These are phyloP conservation scores for Fonsecaea monophora DNA, from an alignment of 2,329 filamentous ascomycete species.

Conservation along the genomic window DNA sequence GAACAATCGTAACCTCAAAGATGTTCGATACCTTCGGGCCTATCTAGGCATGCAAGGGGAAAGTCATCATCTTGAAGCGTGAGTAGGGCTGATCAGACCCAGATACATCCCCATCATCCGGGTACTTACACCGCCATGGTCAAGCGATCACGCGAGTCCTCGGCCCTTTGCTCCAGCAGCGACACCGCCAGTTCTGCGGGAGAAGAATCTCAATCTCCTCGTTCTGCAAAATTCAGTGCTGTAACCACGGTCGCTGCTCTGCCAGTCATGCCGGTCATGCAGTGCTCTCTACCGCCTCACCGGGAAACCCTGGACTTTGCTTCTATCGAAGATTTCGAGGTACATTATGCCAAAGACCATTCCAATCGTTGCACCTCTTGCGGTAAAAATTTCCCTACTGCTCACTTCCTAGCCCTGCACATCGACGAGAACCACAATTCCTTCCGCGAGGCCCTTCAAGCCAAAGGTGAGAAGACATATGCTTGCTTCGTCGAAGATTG, in stretches of 20 bases:
- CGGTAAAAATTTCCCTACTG: constrained; percentile 83
- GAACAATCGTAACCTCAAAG: not conserved
- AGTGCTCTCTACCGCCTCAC: constrained; percentile 83
- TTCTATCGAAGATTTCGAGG: constrained; percentile 80
- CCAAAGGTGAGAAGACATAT: constrained; percentile 86
- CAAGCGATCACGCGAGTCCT: constrained; percentile 65
- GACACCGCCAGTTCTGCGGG: constrained; percentile 38
- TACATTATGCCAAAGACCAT: constrained; percentile 82
- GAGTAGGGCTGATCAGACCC: constrained; percentile 15
- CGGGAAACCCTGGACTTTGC: constrained; percentile 71
- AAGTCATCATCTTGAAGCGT: constrained; percentile 6
- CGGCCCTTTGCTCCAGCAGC: constrained; percentile 49
- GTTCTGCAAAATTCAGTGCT: constrained; percentile 34
- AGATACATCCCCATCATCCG: constrained; percentile 1
- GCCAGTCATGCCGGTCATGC: constrained; percentile 63
- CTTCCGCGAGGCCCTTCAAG: constrained; percentile 72
- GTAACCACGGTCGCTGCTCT: constrained; percentile 55
- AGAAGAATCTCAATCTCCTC: constrained; percentile 41
- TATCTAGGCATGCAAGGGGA: not conserved
- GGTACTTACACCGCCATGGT: constrained; percentile 54
- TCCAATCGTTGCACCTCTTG: constrained; percentile 86
- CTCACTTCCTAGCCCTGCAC: constrained; percentile 79
- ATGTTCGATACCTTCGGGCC: not conserved
- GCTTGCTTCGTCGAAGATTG: constrained; percentile 90
- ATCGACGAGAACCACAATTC: constrained; percentile 92